These are phyloP conservation scores for Magnusiomyces clavatus DNA, from an alignment of 1,139 yeast genomes.

Conservation along the genomic window DNA sequence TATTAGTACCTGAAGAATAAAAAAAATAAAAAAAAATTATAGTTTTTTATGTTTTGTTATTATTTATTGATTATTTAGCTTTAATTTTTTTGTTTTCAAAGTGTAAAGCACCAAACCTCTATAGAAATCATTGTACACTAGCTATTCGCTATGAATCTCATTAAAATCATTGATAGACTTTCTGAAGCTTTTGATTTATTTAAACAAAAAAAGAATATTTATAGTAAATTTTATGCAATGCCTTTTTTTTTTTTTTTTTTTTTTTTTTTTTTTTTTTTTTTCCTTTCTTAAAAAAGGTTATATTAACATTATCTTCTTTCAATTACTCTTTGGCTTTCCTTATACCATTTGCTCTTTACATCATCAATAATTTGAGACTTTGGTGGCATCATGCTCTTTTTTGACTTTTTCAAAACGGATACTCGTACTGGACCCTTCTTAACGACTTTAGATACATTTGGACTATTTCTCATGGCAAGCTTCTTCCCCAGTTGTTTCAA, in stretches of 20 bases:
- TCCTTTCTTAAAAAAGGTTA: background rate
- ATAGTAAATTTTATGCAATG: background rate
- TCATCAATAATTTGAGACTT: slow-evolving; percentile 4
- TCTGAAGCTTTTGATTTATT: no score
- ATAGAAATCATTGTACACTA: slow-evolving; percentile 23
- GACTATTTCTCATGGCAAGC: background rate
- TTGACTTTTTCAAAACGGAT: slow-evolving; percentile 1
- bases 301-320: background rate
- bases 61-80: background rate
- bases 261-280: background rate
- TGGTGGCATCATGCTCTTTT: slow-evolving; percentile 6
- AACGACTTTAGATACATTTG: background rate
- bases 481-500: no score
- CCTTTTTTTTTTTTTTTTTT: background rate
- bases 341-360: slow-evolving; percentile 1
- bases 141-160: slow-evolving; percentile 26
- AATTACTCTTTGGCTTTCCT: slow-evolving; percentile 3
- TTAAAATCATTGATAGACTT: slow-evolving; percentile 10
- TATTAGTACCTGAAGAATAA: slow-evolving; percentile 27
- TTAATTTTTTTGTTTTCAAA: background rate
- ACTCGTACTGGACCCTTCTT: slow-evolving; percentile 5
- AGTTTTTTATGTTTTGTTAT: no score
- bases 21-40: background rate
- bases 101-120: background rate
- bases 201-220: background rate